These are phyloP conservation scores for Yamadazyma sp. DNA, from an alignment of 1,139 yeast species.

Conservation along the genomic window DNA sequence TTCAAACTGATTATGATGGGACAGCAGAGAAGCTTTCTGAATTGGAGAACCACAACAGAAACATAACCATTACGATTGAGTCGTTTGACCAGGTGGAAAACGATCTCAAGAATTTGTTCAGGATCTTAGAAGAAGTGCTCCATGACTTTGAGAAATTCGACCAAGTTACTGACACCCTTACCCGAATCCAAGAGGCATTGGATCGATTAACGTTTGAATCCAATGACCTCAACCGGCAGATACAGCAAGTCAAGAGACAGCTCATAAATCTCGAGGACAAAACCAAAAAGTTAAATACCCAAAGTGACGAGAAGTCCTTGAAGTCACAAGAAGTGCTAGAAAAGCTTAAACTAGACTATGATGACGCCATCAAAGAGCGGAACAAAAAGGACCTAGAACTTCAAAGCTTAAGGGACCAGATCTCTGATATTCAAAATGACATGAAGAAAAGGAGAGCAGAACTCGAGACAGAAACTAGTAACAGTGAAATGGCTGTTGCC, in stretches of 20 bases:
- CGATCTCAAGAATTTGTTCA: slow-evolving; percentile 52
- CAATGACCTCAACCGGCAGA: slow-evolving; percentile 50
- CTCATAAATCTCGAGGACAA: slow-evolving; percentile 55
- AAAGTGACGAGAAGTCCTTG: slow-evolving; percentile 46
- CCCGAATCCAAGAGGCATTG: slow-evolving; percentile 44
- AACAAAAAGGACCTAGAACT: slow-evolving; percentile 53
- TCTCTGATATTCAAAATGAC: slow-evolving; percentile 47
- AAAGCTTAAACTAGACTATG: slow-evolving; percentile 47
- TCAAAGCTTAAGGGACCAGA: slow-evolving; percentile 46
- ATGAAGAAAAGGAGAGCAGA: slow-evolving; percentile 43
- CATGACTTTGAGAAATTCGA: slow-evolving; percentile 51
- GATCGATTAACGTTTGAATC: slow-evolving; percentile 47
- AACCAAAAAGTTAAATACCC: slow-evolving; percentile 47
- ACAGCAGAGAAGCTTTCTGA: slow-evolving; percentile 41
- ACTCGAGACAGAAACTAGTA: slow-evolving; percentile 55
- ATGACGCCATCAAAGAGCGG: slow-evolving; percentile 50
- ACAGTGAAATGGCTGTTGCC: slow-evolving; percentile 53
- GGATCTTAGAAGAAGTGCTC: slow-evolving; percentile 58
- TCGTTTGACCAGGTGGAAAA: slow-evolving; percentile 57
- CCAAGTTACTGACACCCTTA: slow-evolving; percentile 37
- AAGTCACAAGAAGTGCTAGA: slow-evolving; percentile 47
- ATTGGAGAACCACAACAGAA: slow-evolving; percentile 50
- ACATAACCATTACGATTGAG: slow-evolving; percentile 56
- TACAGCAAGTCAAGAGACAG: slow-evolving; percentile 52
- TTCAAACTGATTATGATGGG: slow-evolving; percentile 46